phyloP scores from a whole-genome alignment of 2,329 filamentous ascomycete genomes.

The Aspergillus floridensis region DNA sequence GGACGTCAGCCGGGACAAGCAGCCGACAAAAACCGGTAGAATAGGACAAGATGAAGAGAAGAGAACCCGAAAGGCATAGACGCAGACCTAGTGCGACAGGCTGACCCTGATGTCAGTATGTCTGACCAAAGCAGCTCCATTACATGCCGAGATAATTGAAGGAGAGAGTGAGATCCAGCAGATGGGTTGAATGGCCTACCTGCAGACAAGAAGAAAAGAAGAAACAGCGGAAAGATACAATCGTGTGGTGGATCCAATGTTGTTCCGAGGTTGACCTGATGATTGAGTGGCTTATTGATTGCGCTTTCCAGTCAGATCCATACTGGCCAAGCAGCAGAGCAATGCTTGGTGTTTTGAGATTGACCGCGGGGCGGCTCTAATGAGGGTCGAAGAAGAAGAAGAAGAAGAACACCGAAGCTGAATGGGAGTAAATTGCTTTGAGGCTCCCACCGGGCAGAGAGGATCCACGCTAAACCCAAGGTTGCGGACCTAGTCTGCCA shows the following conservation, averaged over 20 bases:
- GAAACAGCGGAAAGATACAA: neutral
- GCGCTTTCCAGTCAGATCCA: constrained; percentile 7
- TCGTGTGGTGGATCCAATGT: neutral
- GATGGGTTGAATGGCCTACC: neutral
- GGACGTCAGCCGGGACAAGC: constrained; percentile 22
- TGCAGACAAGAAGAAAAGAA: constrained; percentile 6
- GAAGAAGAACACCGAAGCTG: neutral
- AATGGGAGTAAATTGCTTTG: neutral
- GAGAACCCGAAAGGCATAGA: constrained; percentile 11
- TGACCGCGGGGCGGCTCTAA: neutral
- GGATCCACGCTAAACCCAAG: constrained; percentile 19
- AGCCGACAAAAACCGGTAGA: constrained; percentile 16
- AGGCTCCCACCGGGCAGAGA: constrained; percentile 5
- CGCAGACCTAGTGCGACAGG: neutral
- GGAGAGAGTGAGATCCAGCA: neutral
- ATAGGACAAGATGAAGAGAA: constrained; percentile 6
- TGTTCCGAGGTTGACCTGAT: neutral
- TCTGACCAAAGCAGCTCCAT: neutral
- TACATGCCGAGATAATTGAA: neutral
- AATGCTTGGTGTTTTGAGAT: neutral
- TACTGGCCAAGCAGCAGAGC: constrained; percentile 4
- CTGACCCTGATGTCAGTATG: neutral
- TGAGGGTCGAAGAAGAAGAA: neutral
- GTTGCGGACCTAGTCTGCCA: constrained; percentile 14
- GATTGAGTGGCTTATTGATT: neutral